A percentile compares a stretch with the other conserved stretches of the same genome.
These are phyloP conservation scores for Trichoderma arundinaceum DNA, from an alignment of 2,329 filamentous ascomycete genomes.

Conservation along the genomic window DNA sequence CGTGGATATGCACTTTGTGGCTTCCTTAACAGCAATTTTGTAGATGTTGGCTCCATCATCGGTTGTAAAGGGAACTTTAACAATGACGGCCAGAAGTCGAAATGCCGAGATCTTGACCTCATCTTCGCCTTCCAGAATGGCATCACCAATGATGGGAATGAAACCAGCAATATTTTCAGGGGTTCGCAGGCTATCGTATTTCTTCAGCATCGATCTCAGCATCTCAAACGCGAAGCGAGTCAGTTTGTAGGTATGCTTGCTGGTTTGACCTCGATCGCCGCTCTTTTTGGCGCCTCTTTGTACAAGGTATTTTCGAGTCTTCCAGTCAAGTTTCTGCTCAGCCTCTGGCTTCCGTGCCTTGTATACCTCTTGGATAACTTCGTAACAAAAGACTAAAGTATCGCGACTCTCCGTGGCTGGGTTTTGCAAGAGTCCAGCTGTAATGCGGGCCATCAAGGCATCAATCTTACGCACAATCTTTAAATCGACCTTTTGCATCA, in stretches of 20 bases:
- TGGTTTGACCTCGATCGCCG: constrained; percentile 71
- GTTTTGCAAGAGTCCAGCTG: constrained; percentile 82
- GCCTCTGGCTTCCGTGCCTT: constrained; percentile 60
- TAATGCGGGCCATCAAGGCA: constrained; percentile 81
- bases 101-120: constrained; percentile 91
- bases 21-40: constrained; percentile 83
- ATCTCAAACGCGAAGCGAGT: constrained; percentile 87
- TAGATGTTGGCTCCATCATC: constrained; percentile 68
- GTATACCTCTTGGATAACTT: constrained; percentile 88
- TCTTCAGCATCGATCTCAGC: constrained; percentile 82
- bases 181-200: constrained; percentile 81
- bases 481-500: constrained; percentile 83
- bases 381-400: constrained; percentile 92
- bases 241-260: constrained; percentile 85
- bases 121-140: constrained; percentile 81
- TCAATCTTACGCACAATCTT: constrained; percentile 89
- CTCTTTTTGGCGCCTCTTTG: constrained; percentile 79
- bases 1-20: constrained; percentile 77
- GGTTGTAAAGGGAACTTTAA: constrained; percentile 80
- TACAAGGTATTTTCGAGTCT: constrained; percentile 75
- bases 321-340: constrained; percentile 64
- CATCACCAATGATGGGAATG: constrained; percentile 86
- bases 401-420: constrained; percentile 77
- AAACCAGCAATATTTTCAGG: constrained; percentile 82
- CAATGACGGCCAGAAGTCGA: constrained; percentile 81